These are phyloP conservation scores for Hyphodiscus sp. DNA, from an alignment of 2,329 filamentous ascomycete genomes.

Conservation along the genomic window DNA sequence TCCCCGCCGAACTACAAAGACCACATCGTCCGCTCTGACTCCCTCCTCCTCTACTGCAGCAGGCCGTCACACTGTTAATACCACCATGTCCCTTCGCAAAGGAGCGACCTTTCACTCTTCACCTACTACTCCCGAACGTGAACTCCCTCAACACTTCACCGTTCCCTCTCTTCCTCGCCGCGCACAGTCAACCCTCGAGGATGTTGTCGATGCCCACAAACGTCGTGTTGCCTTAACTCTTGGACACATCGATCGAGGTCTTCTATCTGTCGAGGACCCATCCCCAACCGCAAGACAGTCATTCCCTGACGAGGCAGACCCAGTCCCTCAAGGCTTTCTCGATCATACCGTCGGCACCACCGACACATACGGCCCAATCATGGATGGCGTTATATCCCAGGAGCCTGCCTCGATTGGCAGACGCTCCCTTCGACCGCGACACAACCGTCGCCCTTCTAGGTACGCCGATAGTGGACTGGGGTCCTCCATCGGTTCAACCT, in stretches of 20 bases:
- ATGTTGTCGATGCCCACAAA: conserved; percentile 63
- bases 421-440: conserved; percentile 48
- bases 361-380: conserved; percentile 25
- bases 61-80: conserved; percentile 43
- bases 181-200: conserved; percentile 64
- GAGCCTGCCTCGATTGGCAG: conserved; percentile 37
- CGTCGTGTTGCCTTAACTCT: conserved; percentile 63
- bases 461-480: conserved; percentile 85
- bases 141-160: conserved; percentile 35
- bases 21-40: conserved; percentile 37
- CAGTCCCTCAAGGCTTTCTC: conserved; percentile 54
- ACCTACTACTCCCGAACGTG: conserved; percentile 31
- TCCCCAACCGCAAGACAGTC: conserved; percentile 32
- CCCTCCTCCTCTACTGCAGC: conserved; percentile 36
- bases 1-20: conserved; percentile 32
- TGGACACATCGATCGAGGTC: conserved; percentile 57
- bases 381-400: conserved; percentile 37
- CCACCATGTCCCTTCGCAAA: conserved; percentile 58
- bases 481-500: conserved; percentile 64
- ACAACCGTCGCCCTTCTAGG: conserved; percentile 47
- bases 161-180: conserved; percentile 48
- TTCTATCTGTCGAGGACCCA: conserved; percentile 41
- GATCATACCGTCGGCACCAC: conserved; percentile 46
- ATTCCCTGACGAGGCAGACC: conserved; percentile 50
- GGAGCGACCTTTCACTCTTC: conserved; percentile 56